phyloP scores from a whole-genome alignment of 805 yeast species.

The Wickerhamomyces chambardii region DNA sequence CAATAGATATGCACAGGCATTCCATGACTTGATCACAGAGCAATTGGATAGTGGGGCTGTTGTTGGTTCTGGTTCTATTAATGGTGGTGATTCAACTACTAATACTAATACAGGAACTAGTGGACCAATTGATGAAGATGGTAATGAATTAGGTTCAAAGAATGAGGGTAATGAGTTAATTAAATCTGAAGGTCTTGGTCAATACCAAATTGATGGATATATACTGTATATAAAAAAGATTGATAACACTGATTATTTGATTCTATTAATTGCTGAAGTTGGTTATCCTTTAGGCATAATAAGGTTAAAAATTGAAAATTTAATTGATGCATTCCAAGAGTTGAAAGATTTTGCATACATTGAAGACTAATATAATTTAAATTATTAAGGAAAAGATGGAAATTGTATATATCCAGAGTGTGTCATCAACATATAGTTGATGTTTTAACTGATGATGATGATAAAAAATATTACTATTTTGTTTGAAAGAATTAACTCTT shows the following conservation, averaged over 20 bases:
- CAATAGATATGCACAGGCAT: slow-evolving; percentile 1
- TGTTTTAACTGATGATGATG: no score
- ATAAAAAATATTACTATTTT: no score
- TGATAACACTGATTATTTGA: slow-evolving; percentile 8
- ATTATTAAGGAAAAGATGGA: no score
- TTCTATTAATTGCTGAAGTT: slow-evolving; percentile 13
- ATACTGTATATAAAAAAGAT: background rate
- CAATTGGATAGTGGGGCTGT: background rate
- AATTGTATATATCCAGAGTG: no score
- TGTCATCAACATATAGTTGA: no score
- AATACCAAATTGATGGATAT: slow-evolving; percentile 1
- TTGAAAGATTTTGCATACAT: slow-evolving; percentile 10
- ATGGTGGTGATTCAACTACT: no score
- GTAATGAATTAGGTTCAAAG: slow-evolving; percentile 1
- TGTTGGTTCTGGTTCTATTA: no score
- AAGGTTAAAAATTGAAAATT: slow-evolving; percentile 7
- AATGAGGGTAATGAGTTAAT: no score
- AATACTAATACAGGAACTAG: no score
- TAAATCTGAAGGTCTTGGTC: background rate
- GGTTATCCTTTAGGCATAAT: slow-evolving; percentile 16
- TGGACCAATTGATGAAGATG: slow-evolving; percentile 2
- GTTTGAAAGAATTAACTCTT: no score
- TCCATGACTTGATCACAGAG: background rate
- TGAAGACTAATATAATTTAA: slow-evolving; percentile 7
- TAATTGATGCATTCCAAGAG: slow-evolving; percentile 6